A percentile compares a stretch with the other conserved stretches of the same genome.
Conservation (phyloP, 306 rosid species). For the Vigna nakashimae region DNA sequence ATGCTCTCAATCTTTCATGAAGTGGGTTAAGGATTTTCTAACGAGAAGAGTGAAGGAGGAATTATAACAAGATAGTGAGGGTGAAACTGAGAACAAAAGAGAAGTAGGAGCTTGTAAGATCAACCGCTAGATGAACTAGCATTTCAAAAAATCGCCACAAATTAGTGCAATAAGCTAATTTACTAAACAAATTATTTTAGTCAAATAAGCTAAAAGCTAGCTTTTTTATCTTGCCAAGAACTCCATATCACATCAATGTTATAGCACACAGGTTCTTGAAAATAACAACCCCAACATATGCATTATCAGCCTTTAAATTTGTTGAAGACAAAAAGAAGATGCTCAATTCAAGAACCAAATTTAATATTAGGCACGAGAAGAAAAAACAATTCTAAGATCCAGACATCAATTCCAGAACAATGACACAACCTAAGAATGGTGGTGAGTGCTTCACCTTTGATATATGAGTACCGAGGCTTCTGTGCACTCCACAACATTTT, state of each 20-base stretch:
- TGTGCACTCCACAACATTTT: constrained; percentile 95
- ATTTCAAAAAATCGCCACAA: neutral
- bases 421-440: constrained; percentile 21
- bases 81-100: no score
- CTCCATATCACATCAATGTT: constrained; percentile 5
- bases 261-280: constrained; percentile 6
- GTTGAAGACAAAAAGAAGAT: constrained; percentile 25
- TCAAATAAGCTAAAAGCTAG: neutral
- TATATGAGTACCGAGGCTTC: constrained; percentile 95
- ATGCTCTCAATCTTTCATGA: no score
- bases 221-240: neutral
- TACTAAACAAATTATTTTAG: neutral
- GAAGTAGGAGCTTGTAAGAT: neutral
- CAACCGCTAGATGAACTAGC: neutral
- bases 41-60: no score
- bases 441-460: constrained; percentile 73
- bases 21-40: no score
- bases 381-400: neutral
- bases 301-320: constrained; percentile 25
- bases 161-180: neutral
- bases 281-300: constrained; percentile 34
- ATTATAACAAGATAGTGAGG: no score
- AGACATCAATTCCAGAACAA: constrained; percentile 34
- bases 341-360: constrained; percentile 8
- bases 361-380: constrained; percentile 4